phyloP scores from a whole-genome alignment of 2,329 filamentous ascomycete genomes.

The Cercospora nicotianae region DNA sequence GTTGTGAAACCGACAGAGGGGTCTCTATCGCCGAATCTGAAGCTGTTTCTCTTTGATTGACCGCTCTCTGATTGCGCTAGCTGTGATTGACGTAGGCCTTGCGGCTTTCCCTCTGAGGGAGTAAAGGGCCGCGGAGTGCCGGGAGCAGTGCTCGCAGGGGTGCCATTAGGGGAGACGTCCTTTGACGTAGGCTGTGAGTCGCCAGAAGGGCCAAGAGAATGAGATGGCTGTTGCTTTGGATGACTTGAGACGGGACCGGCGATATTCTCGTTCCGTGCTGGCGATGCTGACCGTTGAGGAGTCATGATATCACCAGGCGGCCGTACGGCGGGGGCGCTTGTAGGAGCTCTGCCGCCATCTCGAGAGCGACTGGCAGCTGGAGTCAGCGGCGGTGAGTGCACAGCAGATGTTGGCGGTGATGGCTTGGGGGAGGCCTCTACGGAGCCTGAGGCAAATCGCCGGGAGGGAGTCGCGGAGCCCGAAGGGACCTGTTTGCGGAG shows the following conservation, averaged over 20 bases:
- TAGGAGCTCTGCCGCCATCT: conserved; percentile 44
- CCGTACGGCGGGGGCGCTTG: conserved; percentile 36
- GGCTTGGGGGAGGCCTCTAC: conserved; percentile 59
- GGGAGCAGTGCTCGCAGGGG: conserved; percentile 50
- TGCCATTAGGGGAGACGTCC: conserved; percentile 64
- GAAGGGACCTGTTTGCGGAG: conserved; percentile 48
- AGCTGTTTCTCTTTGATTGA: conserved; percentile 60
- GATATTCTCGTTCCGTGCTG: conserved; percentile 33
- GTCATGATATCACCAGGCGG: conserved; percentile 59
- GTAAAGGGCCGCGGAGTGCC: conserved; percentile 65
- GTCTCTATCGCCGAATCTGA: conserved; percentile 79
- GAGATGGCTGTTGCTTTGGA: conserved; percentile 53
- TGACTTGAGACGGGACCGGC: conserved; percentile 43
- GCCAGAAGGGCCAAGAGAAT: conserved; percentile 57
- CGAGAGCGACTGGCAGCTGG: conserved; percentile 72
- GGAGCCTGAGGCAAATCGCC: conserved; percentile 44
- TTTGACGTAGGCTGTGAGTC: conserved; percentile 56
- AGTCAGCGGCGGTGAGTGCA: conserved; percentile 87
- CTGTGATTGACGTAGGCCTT: conserved; percentile 72
- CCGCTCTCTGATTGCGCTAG: conserved; percentile 24
- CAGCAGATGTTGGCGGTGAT: conserved; percentile 66
- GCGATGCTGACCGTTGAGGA: conserved; percentile 55
- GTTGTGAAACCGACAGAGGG: conserved; percentile 54
- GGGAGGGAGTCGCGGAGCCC: conserved; percentile 41
- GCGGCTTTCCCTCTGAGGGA: conserved; percentile 65